phyloP scores from a whole-genome alignment of 2,329 filamentous ascomycete genomes.

The Aspergillus carbonarius region DNA sequence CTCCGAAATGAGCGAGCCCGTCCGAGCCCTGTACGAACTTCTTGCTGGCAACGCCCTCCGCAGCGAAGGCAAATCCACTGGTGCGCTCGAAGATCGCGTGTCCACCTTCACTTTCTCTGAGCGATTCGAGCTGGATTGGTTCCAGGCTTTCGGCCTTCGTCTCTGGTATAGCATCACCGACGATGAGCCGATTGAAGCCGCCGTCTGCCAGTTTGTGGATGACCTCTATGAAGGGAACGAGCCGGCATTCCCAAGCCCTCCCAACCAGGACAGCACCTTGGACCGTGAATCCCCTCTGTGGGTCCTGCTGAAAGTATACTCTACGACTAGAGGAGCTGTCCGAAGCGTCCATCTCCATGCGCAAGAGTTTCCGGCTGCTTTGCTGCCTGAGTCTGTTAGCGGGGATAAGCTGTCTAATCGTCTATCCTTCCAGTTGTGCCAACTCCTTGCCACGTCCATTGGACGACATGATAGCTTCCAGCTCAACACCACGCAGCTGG shows the following conservation, averaged over 20 bases:
- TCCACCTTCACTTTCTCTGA: slow-evolving; percentile 78
- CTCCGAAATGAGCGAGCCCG: slow-evolving; percentile 79
- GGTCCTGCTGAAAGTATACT: slow-evolving; percentile 80
- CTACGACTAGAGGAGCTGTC: slow-evolving; percentile 41
- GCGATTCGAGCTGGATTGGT: slow-evolving; percentile 86
- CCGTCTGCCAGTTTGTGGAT: slow-evolving; percentile 69
- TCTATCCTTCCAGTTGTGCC: slow-evolving; percentile 81
- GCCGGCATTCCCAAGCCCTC: slow-evolving; percentile 66
- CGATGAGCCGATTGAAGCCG: slow-evolving; percentile 67
- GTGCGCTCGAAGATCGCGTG: slow-evolving; percentile 74
- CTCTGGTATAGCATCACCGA: slow-evolving; percentile 80
- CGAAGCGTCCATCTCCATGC: slow-evolving; percentile 36
- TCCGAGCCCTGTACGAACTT: slow-evolving; percentile 86
- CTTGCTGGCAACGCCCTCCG: slow-evolving; percentile 83
- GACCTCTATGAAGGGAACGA: slow-evolving; percentile 73
- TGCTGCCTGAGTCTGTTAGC: slow-evolving; percentile 75
- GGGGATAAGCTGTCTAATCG: slow-evolving; percentile 72
- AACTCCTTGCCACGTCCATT: slow-evolving; percentile 55
- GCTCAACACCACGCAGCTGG: slow-evolving; percentile 60
- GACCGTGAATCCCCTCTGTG: slow-evolving; percentile 75
- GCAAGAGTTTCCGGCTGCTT: slow-evolving; percentile 61
- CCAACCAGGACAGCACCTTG: slow-evolving; percentile 67
- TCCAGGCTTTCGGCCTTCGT: slow-evolving; percentile 85
- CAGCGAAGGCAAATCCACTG: slow-evolving; percentile 71
- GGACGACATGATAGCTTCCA: slow-evolving; percentile 51